These are phyloP conservation scores for Cercospora beticola DNA, from an alignment of 2,329 filamentous ascomycete genomes.

Conservation along the genomic window DNA sequence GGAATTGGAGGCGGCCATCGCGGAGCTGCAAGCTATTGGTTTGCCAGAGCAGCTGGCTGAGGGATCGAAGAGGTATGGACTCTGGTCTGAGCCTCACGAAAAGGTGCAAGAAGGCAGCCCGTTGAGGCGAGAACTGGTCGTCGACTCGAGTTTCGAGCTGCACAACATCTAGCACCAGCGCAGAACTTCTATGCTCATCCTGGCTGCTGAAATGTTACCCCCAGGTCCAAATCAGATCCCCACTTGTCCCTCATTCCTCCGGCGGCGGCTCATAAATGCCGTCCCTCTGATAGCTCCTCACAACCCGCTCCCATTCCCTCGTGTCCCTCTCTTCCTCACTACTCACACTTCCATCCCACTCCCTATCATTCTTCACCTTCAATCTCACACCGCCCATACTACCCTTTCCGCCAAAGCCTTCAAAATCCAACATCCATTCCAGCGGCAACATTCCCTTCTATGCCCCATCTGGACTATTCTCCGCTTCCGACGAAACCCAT, in stretches of 20 bases:
- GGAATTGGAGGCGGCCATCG: not conserved
- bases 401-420: conserved; percentile 38
- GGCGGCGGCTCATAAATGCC: conserved; percentile 27
- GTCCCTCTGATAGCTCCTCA: conserved; percentile 30
- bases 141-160: not conserved
- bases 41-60: not conserved
- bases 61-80: not conserved
- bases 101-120: not conserved
- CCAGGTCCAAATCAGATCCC: not conserved
- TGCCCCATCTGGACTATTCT: conserved; percentile 35
- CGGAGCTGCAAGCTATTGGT: not conserved
- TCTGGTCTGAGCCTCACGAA: not conserved
- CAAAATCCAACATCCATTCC: conserved; percentile 47
- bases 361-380: conserved; percentile 41
- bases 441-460: conserved; percentile 40
- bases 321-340: conserved; percentile 30
- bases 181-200: not conserved
- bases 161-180: not conserved
- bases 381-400: conserved; percentile 44
- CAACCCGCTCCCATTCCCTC: conserved; percentile 27
- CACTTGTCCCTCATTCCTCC: conserved; percentile 2
- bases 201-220: not conserved
- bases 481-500: conserved; percentile 45
- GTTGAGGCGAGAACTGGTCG: not conserved
- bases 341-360: conserved; percentile 24